These are phyloP conservation scores for Venturia aucupariae DNA, from an alignment of 2,329 filamentous ascomycete species.

Conservation along the genomic window DNA sequence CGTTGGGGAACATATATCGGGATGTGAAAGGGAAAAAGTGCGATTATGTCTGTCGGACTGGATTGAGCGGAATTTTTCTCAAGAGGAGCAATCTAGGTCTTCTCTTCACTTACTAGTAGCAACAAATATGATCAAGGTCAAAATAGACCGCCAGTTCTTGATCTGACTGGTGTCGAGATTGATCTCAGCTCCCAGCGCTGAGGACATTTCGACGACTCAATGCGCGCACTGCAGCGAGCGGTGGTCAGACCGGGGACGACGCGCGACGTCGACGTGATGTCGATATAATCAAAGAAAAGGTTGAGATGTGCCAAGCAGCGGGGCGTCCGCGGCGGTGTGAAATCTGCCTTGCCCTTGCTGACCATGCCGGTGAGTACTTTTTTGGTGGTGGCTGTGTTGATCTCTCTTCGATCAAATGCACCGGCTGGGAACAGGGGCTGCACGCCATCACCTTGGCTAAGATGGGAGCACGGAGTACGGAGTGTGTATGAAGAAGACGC, in stretches of 20 bases:
- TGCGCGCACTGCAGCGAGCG: not conserved
- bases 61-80: not conserved
- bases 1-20: conserved; percentile 50
- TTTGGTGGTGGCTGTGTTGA: not conserved
- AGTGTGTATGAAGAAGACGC: not conserved
- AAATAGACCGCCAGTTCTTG: conserved; percentile 57
- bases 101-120: conserved; percentile 52
- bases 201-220: not conserved
- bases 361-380: not conserved
- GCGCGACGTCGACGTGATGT: not conserved
- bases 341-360: not conserved
- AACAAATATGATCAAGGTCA: conserved; percentile 61
- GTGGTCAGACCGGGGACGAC: not conserved
- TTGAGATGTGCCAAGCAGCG: not conserved
- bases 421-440: not conserved
- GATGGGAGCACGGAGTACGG: too few species aligned
- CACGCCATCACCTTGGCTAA: not conserved
- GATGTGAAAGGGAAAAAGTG: conserved; percentile 60
- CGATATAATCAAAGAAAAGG: not conserved
- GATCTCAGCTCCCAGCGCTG: not conserved
- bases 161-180: conserved; percentile 47
- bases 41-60: conserved; percentile 48
- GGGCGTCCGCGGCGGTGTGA: not conserved
- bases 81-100: not conserved
- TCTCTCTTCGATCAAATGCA: not conserved